Base-by-base conservation (phyloP, 2,329 filamentous ascomycete genomes). In the Pseudocercospora musae region DNA sequence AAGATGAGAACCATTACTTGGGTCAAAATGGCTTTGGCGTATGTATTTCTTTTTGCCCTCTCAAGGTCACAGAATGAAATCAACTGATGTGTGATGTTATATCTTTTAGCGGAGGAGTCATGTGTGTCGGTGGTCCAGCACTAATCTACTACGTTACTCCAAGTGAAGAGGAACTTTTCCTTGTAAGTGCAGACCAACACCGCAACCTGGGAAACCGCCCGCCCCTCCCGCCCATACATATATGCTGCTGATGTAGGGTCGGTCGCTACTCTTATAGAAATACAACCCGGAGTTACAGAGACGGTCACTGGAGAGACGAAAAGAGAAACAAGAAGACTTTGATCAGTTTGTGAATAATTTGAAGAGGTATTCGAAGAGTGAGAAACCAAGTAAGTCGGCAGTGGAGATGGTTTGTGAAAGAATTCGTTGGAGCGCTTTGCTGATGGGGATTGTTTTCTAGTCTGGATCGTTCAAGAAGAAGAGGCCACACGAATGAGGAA, bases 271-370 rank as follows among this genome's bases (percentile, higher is more conserved):
- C n/a, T n/a, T n/a, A n/a, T n/a, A 91, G 80, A 87, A 84, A 77
- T 98, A 98, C 80, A 98, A 94, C 77, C 94, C 94, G 0, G 95
- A 98, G 33, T 84, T 99, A n/a, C 90, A 95, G 74, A 90, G 91
- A 76, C 86, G 90, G 73, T 92, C 90, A 65, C 80, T 96, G n/a
- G 92, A 93, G 76, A 85, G 88, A 62, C 85, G 92, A 18, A 83
- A 89, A 62, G 86, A 89, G 75, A 85, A 85, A 63, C 87, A 95
- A 73, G 84, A 93, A 77, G 92, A 97, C 62, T 96, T 96, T 71
- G 90, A 97, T 73, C 85, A 92, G 60, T 98, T 96, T 73, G 90
- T 97, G 27, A 84, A 74, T 54, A 87, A 88, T 70, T 78, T 99
- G 74, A 97, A 96, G 82, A 86, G 94, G 71, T 91, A 93, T 76